Evolutionary conservation across 116 monocot species (phyloP), one percentile per base, ranked within the genome.

Genomic region (Papilionanthe hybrid): DNA sequence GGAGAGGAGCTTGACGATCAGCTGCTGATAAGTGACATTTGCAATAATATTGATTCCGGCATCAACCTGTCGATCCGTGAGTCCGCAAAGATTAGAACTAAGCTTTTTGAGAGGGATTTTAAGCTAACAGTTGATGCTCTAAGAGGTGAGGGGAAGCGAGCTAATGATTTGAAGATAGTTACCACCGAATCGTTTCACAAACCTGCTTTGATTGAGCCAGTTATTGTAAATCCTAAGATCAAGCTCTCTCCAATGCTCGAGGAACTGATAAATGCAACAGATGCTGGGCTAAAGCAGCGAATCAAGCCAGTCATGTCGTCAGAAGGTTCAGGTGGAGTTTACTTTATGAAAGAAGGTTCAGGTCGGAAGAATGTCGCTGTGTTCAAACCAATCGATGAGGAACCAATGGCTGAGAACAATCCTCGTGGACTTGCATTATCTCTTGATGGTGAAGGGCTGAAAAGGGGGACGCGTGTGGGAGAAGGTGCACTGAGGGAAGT

Each of bases 351-450:
- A 37, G 91, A 93, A 69, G 29, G 6, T 30, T 84, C 84, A 19
- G 95, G 95, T 13, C 20, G 78, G 2, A 80, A 86, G 32, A 84
- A 84, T 78, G 82, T 91, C 73, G 86, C 85, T 7, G 96, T 96
- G 22, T 96, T 96, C 58, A 96, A 96, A 81, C 93, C 96, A 1
- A 82, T 79, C 13, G 93, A 95, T 83, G 95, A 93, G 81, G 95
- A 95, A 65, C 93, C 93, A 10, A 88, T 89, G 90, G 95, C 92
- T 7, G 83, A 77, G 56, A 95, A 95, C 81, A 95, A 95, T 75
- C 95, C 95, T 15, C 86, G 85, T 20, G 93, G 92, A 3, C 82
- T 89, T 50, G 89, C 95, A 3, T 65, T 89, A 32, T 89, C 93
- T 23, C 18, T 44, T 0, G 85, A 93, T 72, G 92, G 95, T 20